phyloP scores from a whole-genome alignment of 306 rosid genomes.

The Ormosia emarginata region DNA sequence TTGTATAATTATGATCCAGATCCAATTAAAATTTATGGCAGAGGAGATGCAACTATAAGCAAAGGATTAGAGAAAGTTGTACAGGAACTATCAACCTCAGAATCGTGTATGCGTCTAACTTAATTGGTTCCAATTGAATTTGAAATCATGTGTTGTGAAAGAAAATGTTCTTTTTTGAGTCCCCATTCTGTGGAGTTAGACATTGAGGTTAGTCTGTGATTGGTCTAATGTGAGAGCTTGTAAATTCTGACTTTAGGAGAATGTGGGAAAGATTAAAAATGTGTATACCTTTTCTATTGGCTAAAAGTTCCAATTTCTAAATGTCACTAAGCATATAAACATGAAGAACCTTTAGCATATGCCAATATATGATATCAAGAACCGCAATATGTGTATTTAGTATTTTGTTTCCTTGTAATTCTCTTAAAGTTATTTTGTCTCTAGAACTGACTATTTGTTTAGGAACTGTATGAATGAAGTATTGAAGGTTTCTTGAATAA shows the following conservation, averaged over 20 bases:
- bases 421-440: neutral
- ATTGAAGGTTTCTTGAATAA: neutral
- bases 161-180: neutral
- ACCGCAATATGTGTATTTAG: neutral
- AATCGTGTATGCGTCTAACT: neutral
- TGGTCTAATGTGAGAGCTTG: constrained; percentile 17
- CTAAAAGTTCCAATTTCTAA: neutral
- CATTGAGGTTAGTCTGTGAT: constrained; percentile 7
- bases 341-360: neutral
- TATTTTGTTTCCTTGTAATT: neutral
- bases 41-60: constrained; percentile 96
- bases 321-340: neutral
- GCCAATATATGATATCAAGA: neutral
- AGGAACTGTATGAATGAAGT: neutral
- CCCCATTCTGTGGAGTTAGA: neutral
- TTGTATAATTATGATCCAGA: constrained; percentile 39
- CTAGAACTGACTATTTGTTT: neutral
- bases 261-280: neutral
- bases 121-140: constrained; percentile 1
- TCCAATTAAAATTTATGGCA: constrained; percentile 79
- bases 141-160: constrained; percentile 5
- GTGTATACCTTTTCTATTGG: neutral
- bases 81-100: constrained; percentile 69
- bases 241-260: neutral
- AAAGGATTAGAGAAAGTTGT: constrained; percentile 89